A percentile compares a stretch with the other conserved stretches of the same genome.
These are phyloP conservation scores for Russula dissimulans DNA, from an alignment of 768 basidiomycete species.

Conservation along the genomic window DNA sequence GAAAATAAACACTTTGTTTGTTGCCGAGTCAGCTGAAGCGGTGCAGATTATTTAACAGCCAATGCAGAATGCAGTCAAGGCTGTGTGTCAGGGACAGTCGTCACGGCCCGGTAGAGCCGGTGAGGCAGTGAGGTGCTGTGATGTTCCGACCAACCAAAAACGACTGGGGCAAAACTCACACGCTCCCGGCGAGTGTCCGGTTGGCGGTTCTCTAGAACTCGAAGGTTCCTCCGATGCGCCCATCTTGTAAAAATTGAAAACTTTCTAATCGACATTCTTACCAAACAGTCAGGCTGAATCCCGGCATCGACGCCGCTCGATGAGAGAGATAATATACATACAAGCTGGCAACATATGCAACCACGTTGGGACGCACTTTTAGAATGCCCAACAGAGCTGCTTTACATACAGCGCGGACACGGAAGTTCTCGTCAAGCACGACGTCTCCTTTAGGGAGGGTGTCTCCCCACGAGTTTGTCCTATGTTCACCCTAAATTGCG, in stretches of 20 bases:
- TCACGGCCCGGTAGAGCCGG: too few species aligned
- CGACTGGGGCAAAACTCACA: too few species aligned
- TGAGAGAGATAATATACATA: constrained; percentile 74
- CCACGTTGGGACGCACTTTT: constrained; percentile 67
- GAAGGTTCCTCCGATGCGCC: neutral
- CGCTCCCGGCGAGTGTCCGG: too few species aligned
- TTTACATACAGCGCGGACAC: constrained; percentile 33
- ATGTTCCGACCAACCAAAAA: too few species aligned
- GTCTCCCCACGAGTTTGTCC: constrained; percentile 38
- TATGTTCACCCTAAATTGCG: neutral
- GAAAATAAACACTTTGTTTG: too few species aligned
- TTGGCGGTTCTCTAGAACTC: neutral
- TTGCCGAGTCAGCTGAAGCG: too few species aligned
- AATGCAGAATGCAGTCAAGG: too few species aligned
- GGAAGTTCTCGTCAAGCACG: constrained; percentile 38
- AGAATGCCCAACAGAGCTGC: constrained; percentile 74
- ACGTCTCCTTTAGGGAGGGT: constrained; percentile 61
- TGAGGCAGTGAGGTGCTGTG: too few species aligned
- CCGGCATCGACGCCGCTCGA: constrained; percentile 22
- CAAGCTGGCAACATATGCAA: constrained; percentile 65
- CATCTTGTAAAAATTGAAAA: neutral
- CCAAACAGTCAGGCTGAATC: too few species aligned
- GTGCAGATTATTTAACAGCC: too few species aligned
- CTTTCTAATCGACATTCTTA: too few species aligned
- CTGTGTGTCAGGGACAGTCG: too few species aligned